These are phyloP conservation scores for Pyrenochaeta sp. DNA, from an alignment of 2,329 filamentous ascomycete genomes.

Conservation along the genomic window DNA sequence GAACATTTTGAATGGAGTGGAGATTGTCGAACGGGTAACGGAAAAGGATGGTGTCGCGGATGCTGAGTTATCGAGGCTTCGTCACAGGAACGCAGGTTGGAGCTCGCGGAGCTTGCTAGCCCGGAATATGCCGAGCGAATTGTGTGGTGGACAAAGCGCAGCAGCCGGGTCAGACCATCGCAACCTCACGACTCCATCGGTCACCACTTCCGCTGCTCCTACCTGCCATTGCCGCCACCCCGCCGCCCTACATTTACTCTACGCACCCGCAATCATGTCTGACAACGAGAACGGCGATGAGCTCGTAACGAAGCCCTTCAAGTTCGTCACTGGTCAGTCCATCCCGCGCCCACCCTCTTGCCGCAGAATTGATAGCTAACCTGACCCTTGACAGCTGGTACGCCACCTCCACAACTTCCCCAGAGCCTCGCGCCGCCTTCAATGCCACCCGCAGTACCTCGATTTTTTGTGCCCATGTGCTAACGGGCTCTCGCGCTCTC, in stretches of 20 bases:
- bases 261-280: conserved; percentile 75
- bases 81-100: conserved; percentile 34
- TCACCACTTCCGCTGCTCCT: conserved; percentile 34
- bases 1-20: conserved; percentile 43
- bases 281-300: conserved; percentile 69
- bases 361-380: conserved; percentile 38
- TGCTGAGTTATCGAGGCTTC: conserved; percentile 37
- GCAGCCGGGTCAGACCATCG: conserved; percentile 38
- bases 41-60: conserved; percentile 27
- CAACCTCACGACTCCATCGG: conserved; percentile 39
- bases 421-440: conserved; percentile 10
- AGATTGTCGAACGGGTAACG: conserved; percentile 28
- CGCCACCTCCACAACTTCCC: conserved; percentile 27
- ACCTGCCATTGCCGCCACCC: conserved; percentile 38
- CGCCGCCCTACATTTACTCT: conserved; percentile 19
- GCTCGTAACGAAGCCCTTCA: conserved; percentile 98
- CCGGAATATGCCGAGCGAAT: conserved; percentile 44
- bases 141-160: conserved; percentile 43
- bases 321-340: conserved; percentile 96
- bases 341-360: conserved; percentile 17
- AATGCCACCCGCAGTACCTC: conserved; percentile 2
- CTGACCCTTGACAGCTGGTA: conserved; percentile 48
- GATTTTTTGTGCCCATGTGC: conserved; percentile 14
- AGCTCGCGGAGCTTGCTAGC: conserved; percentile 30
- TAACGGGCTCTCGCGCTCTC: conserved; percentile 29